Conservation (phyloP, 371 early-diverging fungal genomes). For the Batrachochytrium dendrobatidis region DNA sequence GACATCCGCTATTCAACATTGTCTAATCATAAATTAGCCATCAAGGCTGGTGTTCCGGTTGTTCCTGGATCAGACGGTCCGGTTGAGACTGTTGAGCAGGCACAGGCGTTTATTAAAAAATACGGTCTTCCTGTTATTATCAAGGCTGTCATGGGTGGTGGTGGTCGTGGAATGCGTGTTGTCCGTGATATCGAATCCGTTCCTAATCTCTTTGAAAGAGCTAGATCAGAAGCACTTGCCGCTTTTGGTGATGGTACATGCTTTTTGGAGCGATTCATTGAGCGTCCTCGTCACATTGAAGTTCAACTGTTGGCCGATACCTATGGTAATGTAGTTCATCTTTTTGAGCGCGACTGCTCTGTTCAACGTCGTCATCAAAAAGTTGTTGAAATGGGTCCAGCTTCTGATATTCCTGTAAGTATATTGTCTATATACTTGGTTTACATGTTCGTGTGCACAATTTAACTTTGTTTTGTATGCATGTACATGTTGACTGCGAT, state of each 20-base stretch:
- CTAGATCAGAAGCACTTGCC: conserved; percentile 78
- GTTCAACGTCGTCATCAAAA: conserved; percentile 98
- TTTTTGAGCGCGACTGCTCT: conserved; percentile 95
- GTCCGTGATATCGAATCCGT: conserved; percentile 66
- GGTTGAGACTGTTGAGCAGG: conserved; percentile 57
- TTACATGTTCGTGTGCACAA: background rate
- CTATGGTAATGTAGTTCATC: conserved; percentile 78
- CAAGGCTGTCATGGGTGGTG: conserved; percentile 94
- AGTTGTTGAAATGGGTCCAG: conserved; percentile 91
- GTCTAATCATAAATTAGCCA: conserved; percentile 66
- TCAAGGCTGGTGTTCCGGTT: conserved; percentile 26
- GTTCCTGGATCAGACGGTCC: conserved; percentile 66
- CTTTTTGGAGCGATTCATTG: conserved; percentile 89
- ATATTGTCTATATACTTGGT: conserved; percentile 8
- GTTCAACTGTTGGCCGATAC: conserved; percentile 86
- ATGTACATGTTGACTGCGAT: conserved; percentile 5
- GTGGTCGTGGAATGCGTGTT: conserved; percentile 96
- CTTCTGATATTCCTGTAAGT: conserved; percentile 55
- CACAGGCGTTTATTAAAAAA: conserved; percentile 56
- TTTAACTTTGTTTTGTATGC: background rate
- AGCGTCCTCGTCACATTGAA: conserved; percentile 93
- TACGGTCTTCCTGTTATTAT: conserved; percentile 92
- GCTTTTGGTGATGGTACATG: conserved; percentile 94
- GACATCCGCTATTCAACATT: background rate
- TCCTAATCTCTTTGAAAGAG: conserved; percentile 67